Percentiles rank a stretch among this genome's conserved stretches.
phyloP scores from a whole-genome alignment of 495 filamentous ascomycete genomes.

The Tuber indicum region DNA sequence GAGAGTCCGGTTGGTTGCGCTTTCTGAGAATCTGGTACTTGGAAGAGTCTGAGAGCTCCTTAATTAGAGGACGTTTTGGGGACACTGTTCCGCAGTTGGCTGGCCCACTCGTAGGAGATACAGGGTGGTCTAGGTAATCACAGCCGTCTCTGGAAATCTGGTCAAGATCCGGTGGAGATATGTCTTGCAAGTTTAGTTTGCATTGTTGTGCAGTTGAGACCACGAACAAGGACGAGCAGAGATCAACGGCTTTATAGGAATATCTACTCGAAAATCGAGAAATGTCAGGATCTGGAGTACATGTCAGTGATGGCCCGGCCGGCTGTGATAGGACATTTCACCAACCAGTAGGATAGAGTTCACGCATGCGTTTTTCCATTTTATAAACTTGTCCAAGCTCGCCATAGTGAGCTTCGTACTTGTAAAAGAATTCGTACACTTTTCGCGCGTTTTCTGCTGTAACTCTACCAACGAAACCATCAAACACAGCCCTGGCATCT shows the following conservation, averaged over 20 bases:
- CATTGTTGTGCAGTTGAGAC: conserved; percentile 72
- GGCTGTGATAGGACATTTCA: conserved; percentile 15
- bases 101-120: conserved; percentile 16
- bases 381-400: conserved; percentile 82
- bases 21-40: conserved; percentile 63
- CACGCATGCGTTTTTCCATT: conserved; percentile 83
- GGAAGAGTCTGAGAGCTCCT: conserved; percentile 36
- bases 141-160: conserved; percentile 16
- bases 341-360: conserved; percentile 67
- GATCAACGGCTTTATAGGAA: conserved; percentile 61
- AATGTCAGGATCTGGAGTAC: conserved; percentile 60
- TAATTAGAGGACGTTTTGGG: conserved; percentile 30
- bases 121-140: conserved; percentile 17
- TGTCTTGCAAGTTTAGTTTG: conserved; percentile 53
- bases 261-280: conserved; percentile 70
- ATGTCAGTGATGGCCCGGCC: conserved; percentile 12
- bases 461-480: conserved; percentile 75
- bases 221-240: conserved; percentile 69
- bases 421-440: conserved; percentile 82
- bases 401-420: conserved; percentile 89
- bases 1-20: conserved; percentile 71
- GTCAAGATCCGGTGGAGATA: conserved; percentile 45
- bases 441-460: conserved; percentile 69
- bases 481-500: conserved; percentile 93
- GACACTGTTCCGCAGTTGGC: conserved; percentile 29